These are phyloP conservation scores for Penicillium sp. DNA, from an alignment of 2,329 filamentous ascomycete genomes.

Conservation along the genomic window DNA sequence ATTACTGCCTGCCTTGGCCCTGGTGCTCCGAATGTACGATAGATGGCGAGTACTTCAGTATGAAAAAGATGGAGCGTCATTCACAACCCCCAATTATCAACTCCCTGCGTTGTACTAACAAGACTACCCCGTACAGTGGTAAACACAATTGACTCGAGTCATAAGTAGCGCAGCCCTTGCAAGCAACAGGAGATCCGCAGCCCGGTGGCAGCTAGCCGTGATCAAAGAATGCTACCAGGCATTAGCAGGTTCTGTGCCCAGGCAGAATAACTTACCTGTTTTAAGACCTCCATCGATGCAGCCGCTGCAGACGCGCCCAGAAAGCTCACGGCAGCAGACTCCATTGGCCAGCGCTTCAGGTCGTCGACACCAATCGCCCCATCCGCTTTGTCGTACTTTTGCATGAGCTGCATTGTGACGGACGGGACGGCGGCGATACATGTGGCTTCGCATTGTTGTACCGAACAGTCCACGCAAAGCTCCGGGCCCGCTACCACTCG, in stretches of 20 bases:
- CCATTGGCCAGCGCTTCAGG: constrained; percentile 8
- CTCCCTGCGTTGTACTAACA: background rate
- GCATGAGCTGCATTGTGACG: constrained; percentile 33
- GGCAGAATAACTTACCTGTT: background rate
- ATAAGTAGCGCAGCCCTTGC: background rate
- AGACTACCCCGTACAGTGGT: background rate
- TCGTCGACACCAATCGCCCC: constrained; percentile 30
- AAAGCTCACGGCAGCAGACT: constrained; percentile 2
- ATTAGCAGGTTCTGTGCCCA: constrained; percentile 10
- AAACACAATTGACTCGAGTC: background rate
- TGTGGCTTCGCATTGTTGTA: background rate
- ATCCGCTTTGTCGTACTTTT: constrained; percentile 34
- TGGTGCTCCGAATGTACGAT: too few species aligned
- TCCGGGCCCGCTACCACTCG: background rate
- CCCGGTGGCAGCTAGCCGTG: background rate
- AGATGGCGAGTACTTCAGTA: too few species aligned
- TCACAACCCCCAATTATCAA: background rate
- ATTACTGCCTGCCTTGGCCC: too few species aligned
- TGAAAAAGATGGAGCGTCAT: background rate
- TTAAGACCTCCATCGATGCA: background rate
- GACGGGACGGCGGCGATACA: constrained; percentile 15
- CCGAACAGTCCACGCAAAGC: background rate
- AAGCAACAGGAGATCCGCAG: constrained; percentile 8
- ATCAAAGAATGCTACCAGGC: constrained; percentile 5
- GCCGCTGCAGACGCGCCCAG: constrained; percentile 2